phyloP scores from a whole-genome alignment of 176 grass and related monocot species.

The Secale cereale region DNA sequence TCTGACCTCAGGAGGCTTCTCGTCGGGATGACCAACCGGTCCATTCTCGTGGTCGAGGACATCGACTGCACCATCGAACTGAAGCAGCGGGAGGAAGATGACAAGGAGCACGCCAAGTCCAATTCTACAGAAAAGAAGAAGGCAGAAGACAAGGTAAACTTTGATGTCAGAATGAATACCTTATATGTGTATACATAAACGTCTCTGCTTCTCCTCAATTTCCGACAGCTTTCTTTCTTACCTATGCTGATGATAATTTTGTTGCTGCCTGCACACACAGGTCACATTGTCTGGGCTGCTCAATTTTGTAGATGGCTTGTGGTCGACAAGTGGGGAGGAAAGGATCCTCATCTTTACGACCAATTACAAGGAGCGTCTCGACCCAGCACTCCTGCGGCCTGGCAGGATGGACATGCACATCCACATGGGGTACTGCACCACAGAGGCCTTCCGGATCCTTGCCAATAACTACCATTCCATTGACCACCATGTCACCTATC shows the following conservation, averaged over 20 bases:
- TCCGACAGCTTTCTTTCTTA: not conserved
- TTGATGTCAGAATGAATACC: not conserved
- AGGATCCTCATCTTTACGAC: constrained; percentile 90
- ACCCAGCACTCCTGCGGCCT: constrained; percentile 70
- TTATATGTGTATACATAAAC: not conserved
- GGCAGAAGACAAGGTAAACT: constrained; percentile 44
- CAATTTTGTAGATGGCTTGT: constrained; percentile 82
- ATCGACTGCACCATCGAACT: constrained; percentile 68
- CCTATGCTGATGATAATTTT: constrained; percentile 2
- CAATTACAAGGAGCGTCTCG: constrained; percentile 82
- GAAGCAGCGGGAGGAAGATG: constrained; percentile 39
- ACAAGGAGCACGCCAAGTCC: constrained; percentile 9
- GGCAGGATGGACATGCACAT: constrained; percentile 96
- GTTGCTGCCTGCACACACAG: constrained; percentile 18
- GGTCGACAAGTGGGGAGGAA: constrained; percentile 78
- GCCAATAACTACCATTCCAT: constrained; percentile 66
- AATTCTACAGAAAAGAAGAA: constrained; percentile 31
- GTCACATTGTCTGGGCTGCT: constrained; percentile 75
- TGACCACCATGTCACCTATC: constrained; percentile 38
- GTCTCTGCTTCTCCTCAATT: not conserved
- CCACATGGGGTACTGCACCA: constrained; percentile 80
- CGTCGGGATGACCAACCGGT: constrained; percentile 47
- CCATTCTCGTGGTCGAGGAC: constrained; percentile 88
- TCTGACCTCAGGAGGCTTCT: constrained; percentile 57
- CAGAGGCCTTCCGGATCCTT: constrained; percentile 56